Conservation (phyloP, 768 basidiomycete species). For the Lanmaoa pseudosensibilis region DNA sequence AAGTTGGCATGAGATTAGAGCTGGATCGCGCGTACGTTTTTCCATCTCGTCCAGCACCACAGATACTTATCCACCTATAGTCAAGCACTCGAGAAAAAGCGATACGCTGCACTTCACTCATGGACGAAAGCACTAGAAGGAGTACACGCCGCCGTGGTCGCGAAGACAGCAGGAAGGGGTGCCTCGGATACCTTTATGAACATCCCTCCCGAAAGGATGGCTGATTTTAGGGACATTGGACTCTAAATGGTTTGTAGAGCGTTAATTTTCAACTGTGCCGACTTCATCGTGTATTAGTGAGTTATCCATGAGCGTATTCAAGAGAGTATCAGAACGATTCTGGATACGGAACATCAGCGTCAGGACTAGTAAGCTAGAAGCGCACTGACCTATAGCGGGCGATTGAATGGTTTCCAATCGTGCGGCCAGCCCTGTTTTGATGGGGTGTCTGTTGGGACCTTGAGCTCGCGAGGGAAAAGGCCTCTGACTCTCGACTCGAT, state of each 20-base stretch:
- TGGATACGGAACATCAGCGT: conserved; percentile 4
- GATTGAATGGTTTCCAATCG: conserved; percentile 72
- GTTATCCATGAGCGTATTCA: background rate
- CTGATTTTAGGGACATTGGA: conserved; percentile 31
- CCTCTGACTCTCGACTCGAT: conserved; percentile 78
- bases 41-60: background rate
- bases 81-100: conserved; percentile 83
- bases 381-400: conserved; percentile 39
- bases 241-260: conserved; percentile 17
- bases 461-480: conserved; percentile 84
- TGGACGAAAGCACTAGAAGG: conserved; percentile 82
- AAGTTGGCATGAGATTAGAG: conserved; percentile 90
- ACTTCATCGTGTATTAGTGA: conserved; percentile 2
- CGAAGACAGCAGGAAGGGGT: conserved; percentile 56
- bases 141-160: conserved; percentile 73
- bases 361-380: background rate
- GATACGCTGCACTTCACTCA: conserved; percentile 75
- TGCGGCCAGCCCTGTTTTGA: conserved; percentile 82
- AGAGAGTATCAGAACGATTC: background rate
- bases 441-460: conserved; percentile 84
- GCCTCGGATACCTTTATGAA: conserved; percentile 35
- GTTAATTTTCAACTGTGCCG: conserved; percentile 1
- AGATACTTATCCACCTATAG: conserved; percentile 40
- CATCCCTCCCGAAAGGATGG: conserved; percentile 33
- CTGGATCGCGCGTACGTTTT: conserved; percentile 73